Evolutionary conservation across 2,329 filamentous ascomycete species (phyloP).

Genomic region (Dactylellina cionopaga): DNA sequence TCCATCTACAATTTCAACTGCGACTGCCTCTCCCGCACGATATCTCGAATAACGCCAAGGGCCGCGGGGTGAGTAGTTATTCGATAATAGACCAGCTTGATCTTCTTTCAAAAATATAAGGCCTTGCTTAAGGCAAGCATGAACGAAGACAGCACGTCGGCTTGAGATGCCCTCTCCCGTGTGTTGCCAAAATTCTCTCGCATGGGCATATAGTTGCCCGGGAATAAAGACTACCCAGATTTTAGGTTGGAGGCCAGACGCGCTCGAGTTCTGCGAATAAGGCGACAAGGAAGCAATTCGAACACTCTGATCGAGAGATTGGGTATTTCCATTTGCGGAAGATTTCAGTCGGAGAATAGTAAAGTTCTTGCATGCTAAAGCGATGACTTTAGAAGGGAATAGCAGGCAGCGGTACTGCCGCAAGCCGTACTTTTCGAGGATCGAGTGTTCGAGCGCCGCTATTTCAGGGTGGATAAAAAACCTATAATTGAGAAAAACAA

Average conservation of each 20-base stretch:
- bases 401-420: constrained; percentile 77
- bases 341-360: constrained; percentile 62
- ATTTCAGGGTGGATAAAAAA: constrained; percentile 94
- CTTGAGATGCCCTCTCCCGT: constrained; percentile 92
- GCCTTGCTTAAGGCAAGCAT: constrained; percentile 76
- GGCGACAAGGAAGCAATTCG: constrained; percentile 11
- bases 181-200: constrained; percentile 98
- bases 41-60: constrained; percentile 56
- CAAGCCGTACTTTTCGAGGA: constrained; percentile 72
- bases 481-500: constrained; percentile 63
- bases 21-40: constrained; percentile 47
- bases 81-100: not conserved
- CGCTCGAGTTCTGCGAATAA: not conserved
- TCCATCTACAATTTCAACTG: constrained; percentile 28
- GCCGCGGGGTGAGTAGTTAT: constrained; percentile 49
- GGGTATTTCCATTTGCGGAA: not conserved
- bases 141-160: constrained; percentile 88
- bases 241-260: constrained; percentile 63
- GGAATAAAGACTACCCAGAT: constrained; percentile 71
- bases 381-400: constrained; percentile 77
- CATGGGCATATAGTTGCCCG: constrained; percentile 72
- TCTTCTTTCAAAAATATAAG: constrained; percentile 67
- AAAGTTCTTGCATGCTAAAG: constrained; percentile 79
- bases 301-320: not conserved
- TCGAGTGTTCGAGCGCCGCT: constrained; percentile 74